phyloP scores from a whole-genome alignment of 1,139 yeast species.

The Saccharomyces hybrid region DNA sequence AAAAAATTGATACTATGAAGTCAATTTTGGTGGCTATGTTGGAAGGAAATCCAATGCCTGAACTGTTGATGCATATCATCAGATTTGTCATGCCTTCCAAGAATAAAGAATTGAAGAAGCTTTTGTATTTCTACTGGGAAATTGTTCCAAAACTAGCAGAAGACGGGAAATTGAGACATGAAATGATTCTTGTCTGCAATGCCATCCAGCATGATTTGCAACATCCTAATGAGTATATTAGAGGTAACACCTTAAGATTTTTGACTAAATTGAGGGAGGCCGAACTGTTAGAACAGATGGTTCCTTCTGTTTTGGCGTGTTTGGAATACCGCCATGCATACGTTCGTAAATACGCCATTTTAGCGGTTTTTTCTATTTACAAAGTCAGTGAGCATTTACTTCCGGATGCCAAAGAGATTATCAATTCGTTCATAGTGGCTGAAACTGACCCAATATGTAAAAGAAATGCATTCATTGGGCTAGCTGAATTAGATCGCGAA shows the following conservation, averaged over 20 bases:
- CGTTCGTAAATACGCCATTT: conserved; percentile 93
- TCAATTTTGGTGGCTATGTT: conserved; percentile 77
- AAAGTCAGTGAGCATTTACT: conserved; percentile 77
- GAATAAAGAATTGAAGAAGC: conserved; percentile 82
- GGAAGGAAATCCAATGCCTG: conserved; percentile 93
- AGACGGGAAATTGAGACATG: conserved; percentile 90
- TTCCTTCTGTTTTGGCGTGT: conserved; percentile 86
- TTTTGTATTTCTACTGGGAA: conserved; percentile 96
- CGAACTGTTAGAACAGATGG: conserved; percentile 89
- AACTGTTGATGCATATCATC: conserved; percentile 90
- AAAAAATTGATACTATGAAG: conserved; percentile 85
- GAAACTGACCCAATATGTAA: conserved; percentile 93
- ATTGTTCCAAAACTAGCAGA: conserved; percentile 86
- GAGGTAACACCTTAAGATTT: conserved; percentile 92
- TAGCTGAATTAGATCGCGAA: conserved; percentile 76
- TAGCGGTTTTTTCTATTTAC: conserved; percentile 78
- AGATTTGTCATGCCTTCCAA: conserved; percentile 95
- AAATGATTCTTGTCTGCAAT: conserved; percentile 96
- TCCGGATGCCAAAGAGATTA: conserved; percentile 89
- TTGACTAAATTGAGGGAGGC: conserved; percentile 86
- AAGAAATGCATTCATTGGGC: conserved; percentile 88
- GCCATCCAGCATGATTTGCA: conserved; percentile 96
- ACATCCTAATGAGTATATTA: conserved; percentile 93
- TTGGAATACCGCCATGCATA: conserved; percentile 95
- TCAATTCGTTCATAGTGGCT: conserved; percentile 61